phyloP scores from a whole-genome alignment of 768 basidiomycete genomes.

The Auricularia heimuer region DNA sequence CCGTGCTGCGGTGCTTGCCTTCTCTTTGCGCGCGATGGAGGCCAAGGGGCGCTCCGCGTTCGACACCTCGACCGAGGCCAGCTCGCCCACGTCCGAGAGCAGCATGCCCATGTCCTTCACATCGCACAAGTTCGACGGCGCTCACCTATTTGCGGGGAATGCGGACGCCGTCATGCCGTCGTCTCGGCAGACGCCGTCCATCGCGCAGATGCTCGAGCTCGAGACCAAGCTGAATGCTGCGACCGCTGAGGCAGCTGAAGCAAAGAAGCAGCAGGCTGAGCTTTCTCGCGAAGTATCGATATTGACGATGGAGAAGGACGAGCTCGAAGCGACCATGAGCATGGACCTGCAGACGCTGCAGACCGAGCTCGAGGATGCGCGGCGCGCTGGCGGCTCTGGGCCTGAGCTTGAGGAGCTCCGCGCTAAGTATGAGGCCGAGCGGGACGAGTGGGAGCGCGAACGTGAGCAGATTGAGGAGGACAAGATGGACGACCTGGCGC shows the following conservation, averaged over 20 bases:
- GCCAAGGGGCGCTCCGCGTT: conserved; percentile 25
- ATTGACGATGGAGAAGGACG: conserved; percentile 56
- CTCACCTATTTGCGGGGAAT: conserved; percentile 80
- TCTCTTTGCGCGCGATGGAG: conserved; percentile 60
- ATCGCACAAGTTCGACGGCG: conserved; percentile 61
- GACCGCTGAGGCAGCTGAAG: conserved; percentile 45
- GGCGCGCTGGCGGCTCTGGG: conserved; percentile 18
- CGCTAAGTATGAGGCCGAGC: conserved; percentile 34
- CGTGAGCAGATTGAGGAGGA: conserved; percentile 39
- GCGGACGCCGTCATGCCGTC: conserved; percentile 53
- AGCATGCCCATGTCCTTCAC: conserved; percentile 28
- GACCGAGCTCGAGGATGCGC: conserved; percentile 18
- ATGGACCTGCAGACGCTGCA: conserved; percentile 47
- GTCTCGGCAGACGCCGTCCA: conserved; percentile 33
- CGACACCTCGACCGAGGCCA: conserved; percentile 41
- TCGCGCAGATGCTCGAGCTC: conserved; percentile 38
- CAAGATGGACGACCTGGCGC: conserved; percentile 35
- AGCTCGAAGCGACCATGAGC: conserved; percentile 52
- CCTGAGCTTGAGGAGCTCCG: conserved; percentile 26
- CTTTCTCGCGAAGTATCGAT: conserved; percentile 52
- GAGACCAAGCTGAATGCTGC: conserved; percentile 59
- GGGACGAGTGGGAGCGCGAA: conserved; percentile 42
- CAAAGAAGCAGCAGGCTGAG: conserved; percentile 53
- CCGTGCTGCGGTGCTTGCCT: conserved; percentile 70
- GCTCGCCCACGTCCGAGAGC: conserved; percentile 15